These are phyloP conservation scores for Cladosporium sp. DNA, from an alignment of 2,329 filamentous ascomycete species.

Conservation along the genomic window DNA sequence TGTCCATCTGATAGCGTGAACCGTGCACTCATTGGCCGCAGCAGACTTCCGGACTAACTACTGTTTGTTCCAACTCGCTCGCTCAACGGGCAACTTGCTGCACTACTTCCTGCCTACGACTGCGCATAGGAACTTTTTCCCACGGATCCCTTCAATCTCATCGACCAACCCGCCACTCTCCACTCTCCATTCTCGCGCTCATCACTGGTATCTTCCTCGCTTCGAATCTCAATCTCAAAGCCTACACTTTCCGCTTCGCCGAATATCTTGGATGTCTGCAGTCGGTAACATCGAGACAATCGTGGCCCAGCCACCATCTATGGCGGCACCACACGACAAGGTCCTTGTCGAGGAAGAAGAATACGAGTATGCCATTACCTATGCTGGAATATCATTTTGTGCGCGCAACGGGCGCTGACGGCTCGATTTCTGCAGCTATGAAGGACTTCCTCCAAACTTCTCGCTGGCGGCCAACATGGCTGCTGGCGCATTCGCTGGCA, in stretches of 20 bases:
- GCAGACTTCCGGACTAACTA: no score
- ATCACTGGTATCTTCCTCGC: not conserved
- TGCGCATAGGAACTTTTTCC: not conserved
- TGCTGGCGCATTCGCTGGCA: conserved; percentile 93
- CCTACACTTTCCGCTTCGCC: not conserved
- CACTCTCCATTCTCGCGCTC: not conserved
- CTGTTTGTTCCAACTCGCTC: no score
- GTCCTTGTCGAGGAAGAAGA: conserved; percentile 30
- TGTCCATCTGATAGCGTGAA: no score
- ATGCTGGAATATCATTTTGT: not conserved
- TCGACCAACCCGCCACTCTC: not conserved
- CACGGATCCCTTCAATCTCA: not conserved
- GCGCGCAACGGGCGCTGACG: conserved; percentile 9
- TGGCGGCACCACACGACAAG: conserved; percentile 30
- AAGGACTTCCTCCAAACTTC: conserved; percentile 90
- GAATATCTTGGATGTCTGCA: conserved; percentile 9
- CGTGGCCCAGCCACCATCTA: conserved; percentile 18
- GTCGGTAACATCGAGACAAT: conserved; percentile 12
- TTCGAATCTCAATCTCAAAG: not conserved
- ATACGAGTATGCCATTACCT: conserved; percentile 30
- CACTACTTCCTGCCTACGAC: not conserved
- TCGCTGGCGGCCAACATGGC: conserved; percentile 91
- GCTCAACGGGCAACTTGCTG: not conserved
- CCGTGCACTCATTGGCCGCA: no score
- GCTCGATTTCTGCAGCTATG: conserved; percentile 58